Conservation (phyloP, 352 stramenopile genomes). For the Globisporangium orthogonon region DNA sequence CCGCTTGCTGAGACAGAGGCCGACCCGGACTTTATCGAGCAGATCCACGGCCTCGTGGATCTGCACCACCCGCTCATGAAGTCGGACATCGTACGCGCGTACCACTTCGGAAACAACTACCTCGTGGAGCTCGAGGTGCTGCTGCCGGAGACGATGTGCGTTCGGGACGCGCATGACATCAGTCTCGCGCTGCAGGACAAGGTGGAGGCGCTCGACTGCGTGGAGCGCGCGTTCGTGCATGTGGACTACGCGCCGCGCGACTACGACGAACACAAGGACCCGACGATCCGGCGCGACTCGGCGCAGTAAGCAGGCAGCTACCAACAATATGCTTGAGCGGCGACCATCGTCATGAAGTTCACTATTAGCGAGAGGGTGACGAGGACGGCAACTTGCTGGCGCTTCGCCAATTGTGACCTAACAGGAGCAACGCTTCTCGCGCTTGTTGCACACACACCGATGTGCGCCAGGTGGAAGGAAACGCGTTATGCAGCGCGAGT, state of each 20-base stretch:
- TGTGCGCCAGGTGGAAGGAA: no score
- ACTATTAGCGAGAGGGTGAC: no score
- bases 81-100: constrained; percentile 91
- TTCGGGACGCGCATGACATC: constrained; percentile 95
- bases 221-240: constrained; percentile 97
- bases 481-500: no score
- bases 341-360: no score
- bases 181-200: constrained; percentile 95
- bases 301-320: neutral
- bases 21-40: constrained; percentile 91
- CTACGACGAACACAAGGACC: constrained; percentile 88
- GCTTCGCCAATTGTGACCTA: no score
- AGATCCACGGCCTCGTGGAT: constrained; percentile 86
- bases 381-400: no score
- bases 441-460: no score
- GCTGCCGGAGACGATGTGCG: constrained; percentile 83
- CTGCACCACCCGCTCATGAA: constrained; percentile 85
- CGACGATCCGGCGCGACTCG: constrained; percentile 46
- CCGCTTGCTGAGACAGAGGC: constrained; percentile 44
- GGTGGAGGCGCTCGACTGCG: constrained; percentile 93
- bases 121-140: constrained; percentile 86
- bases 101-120: constrained; percentile 97
- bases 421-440: no score
- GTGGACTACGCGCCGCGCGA: constrained; percentile 93
- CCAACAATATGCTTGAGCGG: no score